phyloP scores from a whole-genome alignment of 768 basidiomycete species.

The Hydnomerulius pinastri region DNA sequence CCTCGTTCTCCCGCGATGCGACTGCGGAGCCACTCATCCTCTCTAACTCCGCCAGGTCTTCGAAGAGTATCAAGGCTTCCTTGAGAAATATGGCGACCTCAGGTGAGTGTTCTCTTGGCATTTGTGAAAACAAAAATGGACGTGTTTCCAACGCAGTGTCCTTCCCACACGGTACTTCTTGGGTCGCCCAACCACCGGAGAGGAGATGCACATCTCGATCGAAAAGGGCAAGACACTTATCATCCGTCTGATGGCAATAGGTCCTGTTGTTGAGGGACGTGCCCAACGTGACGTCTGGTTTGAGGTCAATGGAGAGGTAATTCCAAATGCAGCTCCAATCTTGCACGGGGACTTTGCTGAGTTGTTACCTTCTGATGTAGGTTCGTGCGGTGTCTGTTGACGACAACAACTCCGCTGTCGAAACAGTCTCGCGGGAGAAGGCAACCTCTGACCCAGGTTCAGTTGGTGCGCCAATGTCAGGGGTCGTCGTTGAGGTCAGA shows the following conservation, averaged over 20 bases:
- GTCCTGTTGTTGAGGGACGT: slow-evolving; percentile 87
- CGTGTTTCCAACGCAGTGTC: slow-evolving; percentile 54
- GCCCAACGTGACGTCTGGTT: slow-evolving; percentile 98
- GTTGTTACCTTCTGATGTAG: slow-evolving; percentile 39
- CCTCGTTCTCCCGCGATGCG: slow-evolving; percentile 6
- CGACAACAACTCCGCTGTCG: slow-evolving; percentile 96
- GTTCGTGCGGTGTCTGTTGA: slow-evolving; percentile 94
- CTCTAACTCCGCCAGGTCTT: slow-evolving; percentile 64
- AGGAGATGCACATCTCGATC: slow-evolving; percentile 96
- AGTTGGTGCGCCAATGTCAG: slow-evolving; percentile 97
- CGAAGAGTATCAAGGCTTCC: slow-evolving; percentile 94
- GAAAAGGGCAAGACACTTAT: slow-evolving; percentile 97
- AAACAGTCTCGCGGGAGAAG: slow-evolving; percentile 93
- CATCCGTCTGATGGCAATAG: slow-evolving; percentile 93
- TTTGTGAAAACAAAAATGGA: slow-evolving; percentile 11
- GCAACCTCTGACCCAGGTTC: slow-evolving; percentile 92
- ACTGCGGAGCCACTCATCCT: slow-evolving; percentile 7
- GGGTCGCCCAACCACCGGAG: slow-evolving; percentile 85
- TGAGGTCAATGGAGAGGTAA: slow-evolving; percentile 94
- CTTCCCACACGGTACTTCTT: slow-evolving; percentile 98
- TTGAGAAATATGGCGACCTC: slow-evolving; percentile 93
- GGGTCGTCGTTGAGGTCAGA: slow-evolving; percentile 96
- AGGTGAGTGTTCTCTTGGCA: slow-evolving; percentile 53
- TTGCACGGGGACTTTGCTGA: slow-evolving; percentile 18
- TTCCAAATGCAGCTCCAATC: slow-evolving; percentile 15